Base-by-base conservation (phyloP, 192 early-diverging fungal genomes). In the Paraglomus occultum region DNA sequence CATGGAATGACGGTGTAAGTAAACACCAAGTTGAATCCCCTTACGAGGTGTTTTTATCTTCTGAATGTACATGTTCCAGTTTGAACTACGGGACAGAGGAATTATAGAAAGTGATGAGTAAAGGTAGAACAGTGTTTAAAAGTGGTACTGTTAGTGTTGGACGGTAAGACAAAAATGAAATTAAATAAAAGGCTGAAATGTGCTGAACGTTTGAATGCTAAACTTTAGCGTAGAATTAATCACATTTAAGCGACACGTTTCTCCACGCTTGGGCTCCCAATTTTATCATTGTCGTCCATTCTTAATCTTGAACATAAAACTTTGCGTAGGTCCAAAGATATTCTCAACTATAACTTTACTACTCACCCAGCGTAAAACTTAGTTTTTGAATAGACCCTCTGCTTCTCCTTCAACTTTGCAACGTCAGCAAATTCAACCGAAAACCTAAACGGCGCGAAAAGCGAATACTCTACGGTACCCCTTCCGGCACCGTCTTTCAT, bases 21-120 rank as follows among this genome's bases (percentile, higher is more conserved):
- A 79, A 5, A 84, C 81, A 0, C 81, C 84, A 2, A 86, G 71
- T 49, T 81, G 77, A 5, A 69, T 50, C 8, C 77, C 79, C 58
- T 77, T 72, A 2, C 77, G 72, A 9, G 60, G 71, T 10, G 78
- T 73, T 61, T 77, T 76, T 11, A 81, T 58, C 47, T 84, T 84
- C 74, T 83, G 79, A 20, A 86, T 80, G 50, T 84, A 86, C 61
- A 84, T 75, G 18, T 84, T 83, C 84, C 84, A 86, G 63, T 76
- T 73, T 40, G 84, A 86, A 18, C 84, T 86, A 74, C 5, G 18
- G n/a, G 1, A 39, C 17, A 51, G 11, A 1, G 49, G 11, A 15
- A 50, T 50, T 50, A 17, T 50, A 12, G 4, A 15, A 17, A 1
- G 17, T 50, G 17, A 50, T 15, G 17, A 50, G 49, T 6, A 9